These are phyloP conservation scores for Ilyonectria mors-panacis DNA, from an alignment of 2,329 filamentous ascomycete species.

Conservation along the genomic window DNA sequence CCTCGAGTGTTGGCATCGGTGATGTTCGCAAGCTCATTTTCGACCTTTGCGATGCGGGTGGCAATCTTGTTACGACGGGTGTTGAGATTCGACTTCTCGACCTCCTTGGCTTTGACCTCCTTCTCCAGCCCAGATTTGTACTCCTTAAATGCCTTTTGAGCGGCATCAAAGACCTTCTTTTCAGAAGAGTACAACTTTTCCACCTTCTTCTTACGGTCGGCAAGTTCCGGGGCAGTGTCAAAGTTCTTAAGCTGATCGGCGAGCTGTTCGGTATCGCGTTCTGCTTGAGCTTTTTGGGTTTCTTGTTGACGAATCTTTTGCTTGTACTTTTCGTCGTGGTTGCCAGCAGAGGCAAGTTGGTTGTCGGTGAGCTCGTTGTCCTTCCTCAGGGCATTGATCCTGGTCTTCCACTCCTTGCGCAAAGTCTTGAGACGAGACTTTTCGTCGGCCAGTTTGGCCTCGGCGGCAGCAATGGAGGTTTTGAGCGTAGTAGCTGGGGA, in stretches of 20 bases:
- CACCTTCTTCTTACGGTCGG: slow-evolving; percentile 68
- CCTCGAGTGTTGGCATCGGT: slow-evolving; percentile 77
- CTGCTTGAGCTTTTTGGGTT: slow-evolving; percentile 78
- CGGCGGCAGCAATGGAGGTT: slow-evolving; percentile 81
- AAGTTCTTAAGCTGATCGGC: slow-evolving; percentile 73
- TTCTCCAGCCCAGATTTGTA: slow-evolving; percentile 75
- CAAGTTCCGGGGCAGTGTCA: slow-evolving; percentile 75
- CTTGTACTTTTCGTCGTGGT: slow-evolving; percentile 81
- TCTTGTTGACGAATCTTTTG: slow-evolving; percentile 83
- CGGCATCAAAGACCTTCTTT: slow-evolving; percentile 72
- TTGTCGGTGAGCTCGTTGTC: slow-evolving; percentile 80
- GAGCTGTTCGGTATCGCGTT: slow-evolving; percentile 69
- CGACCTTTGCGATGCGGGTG: slow-evolving; percentile 79
- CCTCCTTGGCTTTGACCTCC: slow-evolving; percentile 73
- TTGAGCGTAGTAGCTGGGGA: slow-evolving; percentile 84
- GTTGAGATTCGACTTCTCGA: slow-evolving; percentile 74
- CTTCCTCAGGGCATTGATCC: slow-evolving; percentile 76
- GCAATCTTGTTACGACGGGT: slow-evolving; percentile 82
- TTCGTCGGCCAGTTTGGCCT: slow-evolving; percentile 79
- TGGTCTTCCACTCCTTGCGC: slow-evolving; percentile 82
- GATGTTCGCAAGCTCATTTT: slow-evolving; percentile 80
- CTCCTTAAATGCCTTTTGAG: slow-evolving; percentile 67
- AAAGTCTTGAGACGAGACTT: slow-evolving; percentile 77
- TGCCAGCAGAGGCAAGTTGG: slow-evolving; percentile 77
- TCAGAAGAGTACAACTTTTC: slow-evolving; percentile 69